A percentile compares a stretch with the other conserved stretches of the same genome.
Evolutionary conservation across 176 grass and related monocot genomes (phyloP).

Genomic region (Rhynchospora breviuscula): DNA sequence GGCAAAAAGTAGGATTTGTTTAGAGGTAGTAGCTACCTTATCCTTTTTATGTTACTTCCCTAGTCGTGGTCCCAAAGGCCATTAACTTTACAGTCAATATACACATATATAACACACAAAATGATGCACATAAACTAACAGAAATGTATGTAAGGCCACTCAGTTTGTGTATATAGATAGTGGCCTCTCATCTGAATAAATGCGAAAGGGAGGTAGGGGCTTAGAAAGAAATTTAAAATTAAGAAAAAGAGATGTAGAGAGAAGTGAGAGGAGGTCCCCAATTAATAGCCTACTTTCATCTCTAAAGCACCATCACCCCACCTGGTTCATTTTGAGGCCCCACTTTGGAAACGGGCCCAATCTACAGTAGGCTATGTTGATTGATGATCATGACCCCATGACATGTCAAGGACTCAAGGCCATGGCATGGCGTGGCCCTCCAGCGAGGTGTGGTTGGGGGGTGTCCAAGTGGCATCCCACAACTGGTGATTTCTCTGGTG

Average conservation of each 20-base stretch:
- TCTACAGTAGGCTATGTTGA: slow-evolving; percentile 20
- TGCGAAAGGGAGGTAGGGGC: neutral
- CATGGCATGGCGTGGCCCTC: slow-evolving; percentile 7
- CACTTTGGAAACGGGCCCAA: slow-evolving; percentile 11
- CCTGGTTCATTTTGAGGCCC: slow-evolving; percentile 26
- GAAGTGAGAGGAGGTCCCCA: slow-evolving; percentile 21
- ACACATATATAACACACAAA: neutral
- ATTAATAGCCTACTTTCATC: neutral
- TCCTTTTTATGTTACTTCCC: slow-evolving; percentile 20
- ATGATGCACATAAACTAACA: neutral
- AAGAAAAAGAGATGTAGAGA: neutral
- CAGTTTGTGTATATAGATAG: slow-evolving; percentile 26
- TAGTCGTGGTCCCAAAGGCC: slow-evolving; percentile 21
- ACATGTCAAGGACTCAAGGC: neutral
- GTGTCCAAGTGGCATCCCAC: neutral
- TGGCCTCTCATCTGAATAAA: slow-evolving; percentile 35
- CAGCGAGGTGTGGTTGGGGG: slow-evolving; percentile 11
- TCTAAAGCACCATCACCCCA: slow-evolving; percentile 21
- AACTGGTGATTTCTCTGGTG: neutral
- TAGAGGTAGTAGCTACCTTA: slow-evolving; percentile 9
- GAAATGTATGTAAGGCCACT: slow-evolving; percentile 13
- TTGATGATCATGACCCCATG: slow-evolving; percentile 29
- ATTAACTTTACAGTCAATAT: slow-evolving; percentile 27
- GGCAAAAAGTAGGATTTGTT: slow-evolving; percentile 6
- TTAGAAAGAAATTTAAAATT: neutral